Evolutionary conservation across 306 rosid species (phyloP).

Genomic region (Acacia crassicarpa): DNA sequence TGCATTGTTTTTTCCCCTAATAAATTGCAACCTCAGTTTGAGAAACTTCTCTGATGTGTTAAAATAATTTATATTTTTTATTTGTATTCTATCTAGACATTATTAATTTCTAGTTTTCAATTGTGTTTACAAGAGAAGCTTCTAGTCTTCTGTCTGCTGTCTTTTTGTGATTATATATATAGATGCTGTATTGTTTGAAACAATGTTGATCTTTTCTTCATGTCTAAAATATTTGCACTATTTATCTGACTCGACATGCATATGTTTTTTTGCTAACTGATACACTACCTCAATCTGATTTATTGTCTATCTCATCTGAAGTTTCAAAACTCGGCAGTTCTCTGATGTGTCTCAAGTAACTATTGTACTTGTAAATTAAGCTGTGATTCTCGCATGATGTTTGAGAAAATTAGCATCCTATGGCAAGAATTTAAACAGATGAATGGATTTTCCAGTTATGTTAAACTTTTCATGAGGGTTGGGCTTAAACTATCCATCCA

Average conservation of each 20-base stretch:
- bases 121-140: not conserved
- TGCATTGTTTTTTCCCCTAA: conserved; percentile 13
- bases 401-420: conserved; percentile 22
- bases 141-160: not conserved
- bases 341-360: not conserved
- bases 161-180: not conserved
- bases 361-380: conserved; percentile 4
- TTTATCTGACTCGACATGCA: not conserved
- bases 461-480: not conserved
- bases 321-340: not conserved
- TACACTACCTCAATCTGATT: not conserved
- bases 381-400: not conserved
- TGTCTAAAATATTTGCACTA: not conserved
- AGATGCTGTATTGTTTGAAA: not conserved
- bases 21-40: not conserved
- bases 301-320: not conserved
- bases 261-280: not conserved
- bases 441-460: conserved; percentile 9
- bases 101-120: not conserved
- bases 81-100: not conserved
- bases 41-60: not conserved
- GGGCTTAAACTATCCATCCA: not conserved
- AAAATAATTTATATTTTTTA: not conserved
- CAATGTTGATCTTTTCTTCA: not conserved
- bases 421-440: not conserved